Evolutionary conservation across 495 filamentous ascomycete genomes (phyloP).

Genomic region (Lentithecium fluviatile): DNA sequence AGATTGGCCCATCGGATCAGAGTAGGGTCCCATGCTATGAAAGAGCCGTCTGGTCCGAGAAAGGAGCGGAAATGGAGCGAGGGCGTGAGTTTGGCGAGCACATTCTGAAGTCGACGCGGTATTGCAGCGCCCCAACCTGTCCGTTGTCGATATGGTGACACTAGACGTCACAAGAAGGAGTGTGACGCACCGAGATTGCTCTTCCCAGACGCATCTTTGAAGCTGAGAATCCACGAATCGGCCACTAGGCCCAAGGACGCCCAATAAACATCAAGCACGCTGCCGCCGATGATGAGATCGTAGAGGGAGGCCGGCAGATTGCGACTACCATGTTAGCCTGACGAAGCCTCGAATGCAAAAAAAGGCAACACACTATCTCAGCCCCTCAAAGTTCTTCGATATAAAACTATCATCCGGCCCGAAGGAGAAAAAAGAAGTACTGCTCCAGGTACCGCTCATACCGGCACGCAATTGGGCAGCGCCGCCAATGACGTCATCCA

Average conservation of each 20-base stretch:
- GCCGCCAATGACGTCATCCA: conserved; percentile 11
- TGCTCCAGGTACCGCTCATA: conserved; percentile 10
- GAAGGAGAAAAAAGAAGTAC: conserved; percentile 32
- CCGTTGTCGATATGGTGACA: background rate
- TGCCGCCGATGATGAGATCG: conserved; percentile 13
- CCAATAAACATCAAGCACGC: conserved; percentile 20
- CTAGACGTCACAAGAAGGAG: background rate
- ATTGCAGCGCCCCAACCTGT: conserved; percentile 10
- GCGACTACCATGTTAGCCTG: conserved; percentile 8
- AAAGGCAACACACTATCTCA: conserved; percentile 21
- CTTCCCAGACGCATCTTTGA: conserved; percentile 13
- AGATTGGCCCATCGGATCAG: conserved; percentile 30
- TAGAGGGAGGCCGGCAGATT: conserved; percentile 22
- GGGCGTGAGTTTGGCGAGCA: conserved; percentile 8
- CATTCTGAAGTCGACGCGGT: background rate
- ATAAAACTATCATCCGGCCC: conserved; percentile 29
- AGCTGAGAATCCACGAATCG: conserved; percentile 32
- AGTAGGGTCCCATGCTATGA: conserved; percentile 27
- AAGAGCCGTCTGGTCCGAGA: conserved; percentile 27
- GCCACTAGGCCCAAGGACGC: conserved; percentile 23
- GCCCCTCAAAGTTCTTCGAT: conserved; percentile 21
- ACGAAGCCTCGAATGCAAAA: background rate
- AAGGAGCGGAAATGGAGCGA: conserved; percentile 17
- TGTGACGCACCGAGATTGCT: conserved; percentile 13
- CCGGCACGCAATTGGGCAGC: background rate